Evolutionary conservation across 768 basidiomycete species (phyloP).

Genomic region (Boletus reticuloceps): DNA sequence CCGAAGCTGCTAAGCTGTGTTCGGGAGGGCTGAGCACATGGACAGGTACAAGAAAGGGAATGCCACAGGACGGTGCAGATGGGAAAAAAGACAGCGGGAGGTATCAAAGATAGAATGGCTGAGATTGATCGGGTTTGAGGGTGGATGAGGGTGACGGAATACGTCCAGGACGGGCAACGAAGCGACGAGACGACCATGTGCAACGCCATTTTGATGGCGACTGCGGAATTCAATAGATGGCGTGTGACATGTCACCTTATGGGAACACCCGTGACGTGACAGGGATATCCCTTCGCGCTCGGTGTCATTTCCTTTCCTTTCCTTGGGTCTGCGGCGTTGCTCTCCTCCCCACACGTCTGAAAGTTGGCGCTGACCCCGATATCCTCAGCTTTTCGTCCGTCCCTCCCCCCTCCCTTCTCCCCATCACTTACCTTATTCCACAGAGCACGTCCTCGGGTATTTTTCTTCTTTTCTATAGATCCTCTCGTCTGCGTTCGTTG

Average conservation of each 20-base stretch:
- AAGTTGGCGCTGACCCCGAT: constrained; percentile 11
- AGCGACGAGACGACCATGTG: neutral
- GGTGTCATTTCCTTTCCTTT: neutral
- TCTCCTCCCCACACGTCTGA: constrained; percentile 26
- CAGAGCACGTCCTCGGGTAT: constrained; percentile 8
- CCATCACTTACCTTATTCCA: neutral
- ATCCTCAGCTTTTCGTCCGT: constrained; percentile 17
- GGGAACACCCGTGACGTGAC: neutral
- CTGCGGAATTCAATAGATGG: too few species aligned
- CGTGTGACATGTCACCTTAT: neutral
- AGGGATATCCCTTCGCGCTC: too few species aligned
- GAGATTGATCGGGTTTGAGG: constrained; percentile 1
- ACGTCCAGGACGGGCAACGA: neutral
- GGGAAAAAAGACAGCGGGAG: too few species aligned
- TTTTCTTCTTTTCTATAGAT: constrained; percentile 4
- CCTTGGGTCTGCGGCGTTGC: constrained; percentile 19
- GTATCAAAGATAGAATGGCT: neutral
- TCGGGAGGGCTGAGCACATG: constrained; percentile 2
- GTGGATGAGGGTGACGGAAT: neutral
- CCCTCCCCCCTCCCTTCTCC: neutral
- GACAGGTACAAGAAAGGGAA: neutral
- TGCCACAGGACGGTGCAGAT: too few species aligned
- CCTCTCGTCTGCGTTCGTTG: constrained; percentile 18
- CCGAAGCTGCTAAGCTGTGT: neutral
- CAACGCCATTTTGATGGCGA: too few species aligned